These are phyloP conservation scores for Solanum bulbocastanum DNA, from an alignment of 257 asterid species.

Conservation along the genomic window DNA sequence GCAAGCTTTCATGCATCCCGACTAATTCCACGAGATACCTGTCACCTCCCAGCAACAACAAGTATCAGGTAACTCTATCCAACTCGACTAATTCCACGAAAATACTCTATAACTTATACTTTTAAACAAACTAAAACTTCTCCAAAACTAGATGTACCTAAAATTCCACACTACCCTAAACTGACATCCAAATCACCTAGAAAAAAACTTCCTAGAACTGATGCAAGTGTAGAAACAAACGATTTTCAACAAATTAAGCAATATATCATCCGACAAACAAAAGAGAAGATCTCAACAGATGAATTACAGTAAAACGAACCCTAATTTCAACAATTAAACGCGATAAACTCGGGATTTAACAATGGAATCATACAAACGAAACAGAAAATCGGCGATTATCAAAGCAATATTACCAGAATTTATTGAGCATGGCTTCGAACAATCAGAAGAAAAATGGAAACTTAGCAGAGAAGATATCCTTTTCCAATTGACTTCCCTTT, in stretches of 20 bases:
- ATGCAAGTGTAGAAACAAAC: background rate
- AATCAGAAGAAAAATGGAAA: background rate
- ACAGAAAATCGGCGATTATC: background rate
- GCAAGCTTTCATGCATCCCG: background rate
- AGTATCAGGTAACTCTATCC: too few species aligned
- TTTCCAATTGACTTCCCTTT: background rate
- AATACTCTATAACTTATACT: background rate
- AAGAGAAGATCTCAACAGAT: background rate
- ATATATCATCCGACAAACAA: background rate
- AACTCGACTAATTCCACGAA: background rate
- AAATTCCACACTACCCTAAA: background rate
- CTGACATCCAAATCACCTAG: background rate
- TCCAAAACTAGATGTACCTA: background rate
- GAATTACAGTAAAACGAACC: background rate
- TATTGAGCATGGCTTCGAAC: background rate
- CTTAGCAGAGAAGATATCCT: background rate
- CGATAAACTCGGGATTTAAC: background rate
- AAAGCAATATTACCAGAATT: background rate
- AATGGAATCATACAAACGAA: background rate
- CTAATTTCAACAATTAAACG: background rate
- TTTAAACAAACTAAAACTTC: background rate
- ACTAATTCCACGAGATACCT: too few species aligned
- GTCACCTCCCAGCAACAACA: background rate
- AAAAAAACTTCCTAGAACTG: background rate
- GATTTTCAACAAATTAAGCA: background rate